Evolutionary conservation across 176 grass and related monocot genomes (phyloP), one percentile per base, ranked within the genome.

Genomic region (Pontederia paniculata): DNA sequence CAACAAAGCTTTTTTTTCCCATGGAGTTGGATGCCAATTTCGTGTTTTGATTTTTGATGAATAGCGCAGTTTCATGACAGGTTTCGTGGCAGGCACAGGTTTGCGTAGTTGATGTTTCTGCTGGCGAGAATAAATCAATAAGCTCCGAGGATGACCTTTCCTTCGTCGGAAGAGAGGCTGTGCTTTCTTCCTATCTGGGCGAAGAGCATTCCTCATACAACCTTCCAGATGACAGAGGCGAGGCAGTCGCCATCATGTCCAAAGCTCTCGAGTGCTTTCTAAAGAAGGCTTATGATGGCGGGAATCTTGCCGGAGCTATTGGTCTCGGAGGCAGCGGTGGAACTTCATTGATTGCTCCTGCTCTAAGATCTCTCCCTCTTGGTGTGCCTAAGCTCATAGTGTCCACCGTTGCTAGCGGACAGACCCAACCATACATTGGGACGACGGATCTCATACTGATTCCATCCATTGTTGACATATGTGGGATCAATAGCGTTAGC

Each of bases 331-430:
- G 85, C 47, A 96, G 91, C 71, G 86, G 91, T 42, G 91, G 91
- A 77, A 89, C 91, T 12, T 60, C 85, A 46, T 70, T 96, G 43
- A 70, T 89, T 21, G 76, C 91, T 68, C 80, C 91, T 76, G 79
- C 91, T 65, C 45, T 96, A 54, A 81, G 79, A 71, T 84, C 80
- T 64, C 80, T 96, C 31, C 86, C 85, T 16, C 81, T 96, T 0
- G 86, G 91, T 54, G 69, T 89, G n/a, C 91, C 91, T 70, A 96
- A 89, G 59, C 60, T 96, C 60, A 89, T 96, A 68, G 79, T 96
- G 56, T 96, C 86, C 22, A 89, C 91, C 0, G 74, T 89, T 42
- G 79, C 91, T 46, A 96, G 91, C 65, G 91, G 85, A 46, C 74
- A 89, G 48, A 96, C 86, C 4, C 70, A 84, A 48, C 64, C 82